Evolutionary conservation across 345 rosid species (phyloP).

Genomic region (Streptanthus diversifolius): DNA sequence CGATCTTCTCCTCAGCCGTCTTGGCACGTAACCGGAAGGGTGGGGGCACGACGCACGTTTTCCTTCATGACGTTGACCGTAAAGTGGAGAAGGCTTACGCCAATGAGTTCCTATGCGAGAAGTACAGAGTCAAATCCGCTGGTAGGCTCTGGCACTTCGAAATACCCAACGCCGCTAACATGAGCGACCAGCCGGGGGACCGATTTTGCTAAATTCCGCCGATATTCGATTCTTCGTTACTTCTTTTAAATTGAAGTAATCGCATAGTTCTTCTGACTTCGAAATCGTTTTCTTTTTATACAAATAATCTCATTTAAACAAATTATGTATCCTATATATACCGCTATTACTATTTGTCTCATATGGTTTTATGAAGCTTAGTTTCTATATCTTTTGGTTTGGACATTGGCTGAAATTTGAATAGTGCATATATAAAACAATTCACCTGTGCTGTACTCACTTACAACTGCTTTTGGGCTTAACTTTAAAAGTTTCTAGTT

Average conservation of each 20-base stretch:
- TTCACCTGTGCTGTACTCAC: no score
- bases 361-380: neutral
- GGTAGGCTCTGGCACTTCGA: conserved; percentile 76
- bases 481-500: no score
- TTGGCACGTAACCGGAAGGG: conserved; percentile 73
- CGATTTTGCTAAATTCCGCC: conserved; percentile 51
- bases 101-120: conserved; percentile 57
- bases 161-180: conserved; percentile 53
- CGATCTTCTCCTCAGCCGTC: conserved; percentile 75
- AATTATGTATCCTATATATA: neutral
- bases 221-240: neutral
- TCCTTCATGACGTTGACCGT: conserved; percentile 67
- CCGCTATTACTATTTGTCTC: neutral
- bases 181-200: conserved; percentile 32
- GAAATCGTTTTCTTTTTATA: neutral
- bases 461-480: no score
- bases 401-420: neutral
- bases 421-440: neutral
- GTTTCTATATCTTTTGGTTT: neutral
- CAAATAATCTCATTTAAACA: conserved; percentile 2
- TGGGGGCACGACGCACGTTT: conserved; percentile 64
- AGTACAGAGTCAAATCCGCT: conserved; percentile 43
- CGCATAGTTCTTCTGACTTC: conserved; percentile 12
- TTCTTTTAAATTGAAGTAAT: neutral
- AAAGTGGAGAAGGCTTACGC: conserved; percentile 63